phyloP scores from a whole-genome alignment of 768 basidiomycete species.

The Solioccasus polychromus region DNA sequence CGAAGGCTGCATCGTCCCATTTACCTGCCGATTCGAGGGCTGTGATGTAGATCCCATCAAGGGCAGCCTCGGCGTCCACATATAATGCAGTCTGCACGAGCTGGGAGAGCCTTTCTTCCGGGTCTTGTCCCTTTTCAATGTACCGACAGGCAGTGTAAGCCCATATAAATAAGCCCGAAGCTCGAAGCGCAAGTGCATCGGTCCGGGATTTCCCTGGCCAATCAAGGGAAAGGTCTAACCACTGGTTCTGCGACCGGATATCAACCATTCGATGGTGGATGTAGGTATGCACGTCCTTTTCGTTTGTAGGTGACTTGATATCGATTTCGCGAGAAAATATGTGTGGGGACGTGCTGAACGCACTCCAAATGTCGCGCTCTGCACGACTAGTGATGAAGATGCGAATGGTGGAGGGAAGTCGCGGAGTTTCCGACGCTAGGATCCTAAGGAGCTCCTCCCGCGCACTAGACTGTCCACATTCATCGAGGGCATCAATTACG shows the following conservation, averaged over 20 bases:
- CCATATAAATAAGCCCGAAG: slow-evolving; percentile 34
- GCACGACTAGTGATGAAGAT: slow-evolving; percentile 33
- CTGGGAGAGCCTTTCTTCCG: slow-evolving; percentile 27
- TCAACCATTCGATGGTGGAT: slow-evolving; percentile 25
- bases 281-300: slow-evolving; percentile 24
- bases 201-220: slow-evolving; percentile 27
- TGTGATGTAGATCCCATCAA: slow-evolving; percentile 30
- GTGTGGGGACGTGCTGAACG: slow-evolving; percentile 10
- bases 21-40: slow-evolving; percentile 30
- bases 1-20: slow-evolving; percentile 30
- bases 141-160: slow-evolving; percentile 33
- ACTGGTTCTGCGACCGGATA: slow-evolving; percentile 27
- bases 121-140: slow-evolving; percentile 29
- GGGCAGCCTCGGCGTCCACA: slow-evolving; percentile 25
- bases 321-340: slow-evolving; percentile 23
- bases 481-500: slow-evolving; percentile 37
- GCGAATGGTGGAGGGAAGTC: slow-evolving; percentile 23
- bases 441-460: slow-evolving; percentile 30
- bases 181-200: slow-evolving; percentile 22
- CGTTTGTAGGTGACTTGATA: slow-evolving; percentile 24
- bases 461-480: slow-evolving; percentile 24
- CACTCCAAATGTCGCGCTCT: slow-evolving; percentile 27
- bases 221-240: slow-evolving; percentile 23
- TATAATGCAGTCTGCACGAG: slow-evolving; percentile 21
- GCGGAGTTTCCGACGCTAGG: slow-evolving; percentile 21